Percentiles rank a stretch among this genome's conserved stretches.
phyloP scores from a whole-genome alignment of 306 rosid species.

The Quercus aquifolioides region DNA sequence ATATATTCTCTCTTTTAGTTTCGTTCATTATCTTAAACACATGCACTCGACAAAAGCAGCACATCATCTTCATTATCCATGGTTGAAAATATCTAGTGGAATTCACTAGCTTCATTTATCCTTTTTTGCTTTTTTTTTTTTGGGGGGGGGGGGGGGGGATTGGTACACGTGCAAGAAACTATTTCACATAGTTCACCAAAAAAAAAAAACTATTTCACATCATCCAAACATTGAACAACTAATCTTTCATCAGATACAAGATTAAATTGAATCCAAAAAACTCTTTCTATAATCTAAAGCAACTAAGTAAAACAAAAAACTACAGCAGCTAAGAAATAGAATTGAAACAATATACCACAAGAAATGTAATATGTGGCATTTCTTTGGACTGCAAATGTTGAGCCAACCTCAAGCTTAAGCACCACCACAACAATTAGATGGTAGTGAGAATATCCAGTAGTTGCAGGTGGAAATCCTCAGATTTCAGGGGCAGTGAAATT shows the following conservation, averaged over 20 bases:
- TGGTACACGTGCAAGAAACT: not conserved
- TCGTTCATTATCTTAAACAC: no score
- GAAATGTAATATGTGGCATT: slow-evolving; percentile 6
- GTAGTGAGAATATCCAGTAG: not conserved
- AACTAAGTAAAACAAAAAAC: not conserved
- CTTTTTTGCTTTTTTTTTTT: no score
- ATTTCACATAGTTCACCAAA: not conserved
- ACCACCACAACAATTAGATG: not conserved
- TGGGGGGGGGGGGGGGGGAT: no score
- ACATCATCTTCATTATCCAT: no score
- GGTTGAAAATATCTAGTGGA: no score
- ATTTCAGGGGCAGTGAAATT: not conserved
- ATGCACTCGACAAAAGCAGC: no score
- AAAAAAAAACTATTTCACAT: not conserved
- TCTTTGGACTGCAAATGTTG: slow-evolving; percentile 13
- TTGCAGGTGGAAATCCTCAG: not conserved
- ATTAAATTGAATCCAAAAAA: not conserved
- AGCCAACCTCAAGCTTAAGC: not conserved
- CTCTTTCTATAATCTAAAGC: not conserved
- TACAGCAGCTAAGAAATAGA: not conserved
- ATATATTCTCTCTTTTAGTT: no score
- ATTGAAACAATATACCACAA: not conserved
- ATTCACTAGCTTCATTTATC: no score
- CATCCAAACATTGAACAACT: not conserved
- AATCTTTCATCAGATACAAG: not conserved